phyloP scores from a whole-genome alignment of 768 basidiomycete genomes.

The Melanogaster broomeanus region DNA sequence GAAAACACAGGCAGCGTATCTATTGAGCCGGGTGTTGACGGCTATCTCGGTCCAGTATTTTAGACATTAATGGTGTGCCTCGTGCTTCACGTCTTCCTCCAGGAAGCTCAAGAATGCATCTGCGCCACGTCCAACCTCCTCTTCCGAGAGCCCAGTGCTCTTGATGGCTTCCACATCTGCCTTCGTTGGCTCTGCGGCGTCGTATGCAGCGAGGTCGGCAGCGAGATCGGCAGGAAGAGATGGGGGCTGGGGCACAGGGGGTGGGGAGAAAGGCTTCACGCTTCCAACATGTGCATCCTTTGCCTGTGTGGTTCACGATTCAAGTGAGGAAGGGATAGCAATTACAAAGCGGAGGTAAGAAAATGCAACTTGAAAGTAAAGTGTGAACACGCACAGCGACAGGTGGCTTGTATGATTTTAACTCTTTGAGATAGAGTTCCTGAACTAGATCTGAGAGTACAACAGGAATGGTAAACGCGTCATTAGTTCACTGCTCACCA shows the following conservation, averaged over 20 bases:
- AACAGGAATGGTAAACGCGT: neutral
- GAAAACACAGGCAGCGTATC: constrained; percentile 5
- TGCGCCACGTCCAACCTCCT: constrained; percentile 46
- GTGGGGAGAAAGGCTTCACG: constrained; percentile 82
- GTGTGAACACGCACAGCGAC: constrained; percentile 53
- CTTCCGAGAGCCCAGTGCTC: constrained; percentile 13
- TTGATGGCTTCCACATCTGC: constrained; percentile 44
- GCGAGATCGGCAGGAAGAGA: constrained; percentile 82
- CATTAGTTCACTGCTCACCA: neutral
- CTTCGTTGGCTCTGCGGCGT: constrained; percentile 70
- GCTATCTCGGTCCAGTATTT: constrained; percentile 9
- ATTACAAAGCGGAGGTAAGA: neutral
- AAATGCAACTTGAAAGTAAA: neutral
- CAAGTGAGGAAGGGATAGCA: neutral
- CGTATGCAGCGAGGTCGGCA: constrained; percentile 85
- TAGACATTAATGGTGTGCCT: constrained; percentile 50
- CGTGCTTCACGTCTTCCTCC: constrained; percentile 78
- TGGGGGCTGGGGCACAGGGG: constrained; percentile 74
- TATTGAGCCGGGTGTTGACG: constrained; percentile 14
- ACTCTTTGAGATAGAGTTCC: constrained; percentile 88
- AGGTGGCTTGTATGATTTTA: constrained; percentile 86
- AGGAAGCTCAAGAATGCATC: constrained; percentile 80
- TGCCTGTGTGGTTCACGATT: constrained; percentile 48
- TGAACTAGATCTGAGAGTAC: constrained; percentile 76
- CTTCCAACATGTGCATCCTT: constrained; percentile 87